Evolutionary conservation across 1,284 basidiomycete species (phyloP).

Genomic region (Apiotrichum brassicae): DNA sequence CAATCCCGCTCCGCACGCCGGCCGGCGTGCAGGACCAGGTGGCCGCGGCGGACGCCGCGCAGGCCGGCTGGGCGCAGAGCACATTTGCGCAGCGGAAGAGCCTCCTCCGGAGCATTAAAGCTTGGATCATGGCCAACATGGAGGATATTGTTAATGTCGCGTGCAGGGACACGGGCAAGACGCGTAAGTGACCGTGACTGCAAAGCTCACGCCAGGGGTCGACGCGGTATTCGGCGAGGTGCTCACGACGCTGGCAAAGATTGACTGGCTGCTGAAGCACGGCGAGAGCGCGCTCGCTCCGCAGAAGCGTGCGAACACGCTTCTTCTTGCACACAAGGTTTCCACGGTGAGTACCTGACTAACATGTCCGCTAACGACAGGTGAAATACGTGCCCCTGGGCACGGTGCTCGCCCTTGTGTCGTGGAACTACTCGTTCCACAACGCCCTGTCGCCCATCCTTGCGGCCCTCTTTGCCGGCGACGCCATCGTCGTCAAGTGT

Average conservation of each 20-base stretch:
- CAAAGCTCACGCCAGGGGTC: slow-evolving; percentile 56
- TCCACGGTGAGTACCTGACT: slow-evolving; percentile 36
- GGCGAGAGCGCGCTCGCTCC: slow-evolving; percentile 69
- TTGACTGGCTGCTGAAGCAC: slow-evolving; percentile 68
- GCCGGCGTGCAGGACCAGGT: slow-evolving; percentile 68
- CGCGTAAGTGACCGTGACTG: slow-evolving; percentile 56
- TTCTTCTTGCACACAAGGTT: slow-evolving; percentile 78
- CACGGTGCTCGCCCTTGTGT: slow-evolving; percentile 84
- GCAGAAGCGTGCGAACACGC: slow-evolving; percentile 62
- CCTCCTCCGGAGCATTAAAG: slow-evolving; percentile 74
- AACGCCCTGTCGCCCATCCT: slow-evolving; percentile 91
- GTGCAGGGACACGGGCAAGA: slow-evolving; percentile 93
- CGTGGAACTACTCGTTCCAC: slow-evolving; percentile 70
- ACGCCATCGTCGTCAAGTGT: slow-evolving; percentile 85
- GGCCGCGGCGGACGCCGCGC: slow-evolving; percentile 58
- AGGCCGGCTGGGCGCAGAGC: slow-evolving; percentile 62
- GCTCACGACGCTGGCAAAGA: slow-evolving; percentile 77
- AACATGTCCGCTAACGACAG: slow-evolving; percentile 43
- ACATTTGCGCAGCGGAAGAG: slow-evolving; percentile 70
- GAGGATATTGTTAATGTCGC: slow-evolving; percentile 81
- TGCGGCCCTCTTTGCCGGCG: slow-evolving; percentile 81
- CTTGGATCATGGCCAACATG: slow-evolving; percentile 74
- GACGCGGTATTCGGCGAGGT: slow-evolving; percentile 88
- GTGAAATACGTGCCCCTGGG: slow-evolving; percentile 91
- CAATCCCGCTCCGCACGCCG: slow-evolving; percentile 57